Base-by-base conservation (phyloP, 106 monocot species). In the Dendrobium catenatum region DNA sequence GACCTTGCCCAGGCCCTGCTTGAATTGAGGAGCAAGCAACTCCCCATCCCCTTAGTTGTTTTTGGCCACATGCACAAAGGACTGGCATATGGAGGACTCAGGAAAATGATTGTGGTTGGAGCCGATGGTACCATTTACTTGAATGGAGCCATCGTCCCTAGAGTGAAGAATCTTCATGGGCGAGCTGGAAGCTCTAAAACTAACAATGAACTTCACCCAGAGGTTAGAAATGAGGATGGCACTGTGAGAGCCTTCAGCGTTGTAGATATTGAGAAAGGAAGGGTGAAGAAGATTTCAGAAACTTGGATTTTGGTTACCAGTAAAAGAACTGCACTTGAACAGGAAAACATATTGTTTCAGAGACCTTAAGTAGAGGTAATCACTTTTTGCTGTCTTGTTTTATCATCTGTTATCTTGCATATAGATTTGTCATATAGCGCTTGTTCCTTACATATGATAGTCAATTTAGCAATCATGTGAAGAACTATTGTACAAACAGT, bases 41-140 rank as follows among this genome's bases (percentile, higher is more conserved):
- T 88, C 64, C 40, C 82, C 16, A 82, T 98, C 72, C 91, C 92
- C 75, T 67, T 98, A 51, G 92, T 98, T 31, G 94, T 98, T 17
- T 98, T 98, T 73, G 97, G 97, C 15, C 97, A 98, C 79, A 98
- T 98, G 97, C 97, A 98, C 80, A 90, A 94, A 54, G 78, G 78
- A 61, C 80, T 98, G 42, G 87, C 89, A 26, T 87, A 89, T 48
- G 82, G 94, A 42, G 91, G 88, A 13, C 41, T 78, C 16, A 86
- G 97, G 78, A 98, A 92, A 72, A 98, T 97, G 97, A 81, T 97
- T 4, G 86, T 77, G 10, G 76, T 92, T 6, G 85, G 81, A 9
- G n/a, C 73, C 15, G 94, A 90, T 48, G 68, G 78, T 48, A 94
- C 89, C 31, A 76, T 98, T 20, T 98, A 98, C 78, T 58, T 98